Percentiles rank a stretch among this genome's conserved stretches.
phyloP scores from a whole-genome alignment of 2,329 filamentous ascomycete genomes.

The Lecanicillium sp. region DNA sequence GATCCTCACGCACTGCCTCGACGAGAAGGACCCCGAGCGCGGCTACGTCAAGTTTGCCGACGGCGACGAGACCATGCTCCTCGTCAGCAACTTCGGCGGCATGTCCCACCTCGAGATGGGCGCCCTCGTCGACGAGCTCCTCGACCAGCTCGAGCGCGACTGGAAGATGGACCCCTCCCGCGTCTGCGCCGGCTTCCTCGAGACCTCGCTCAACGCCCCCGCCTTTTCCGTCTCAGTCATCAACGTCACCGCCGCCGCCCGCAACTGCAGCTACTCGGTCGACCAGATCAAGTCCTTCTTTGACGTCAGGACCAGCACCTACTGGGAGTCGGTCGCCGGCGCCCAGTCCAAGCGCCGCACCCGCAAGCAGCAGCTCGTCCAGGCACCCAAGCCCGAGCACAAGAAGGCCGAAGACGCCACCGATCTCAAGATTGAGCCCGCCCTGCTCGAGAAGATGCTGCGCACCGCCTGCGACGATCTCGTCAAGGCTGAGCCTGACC shows the following conservation, averaged over 20 bases:
- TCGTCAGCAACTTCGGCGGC: slow-evolving; percentile 56
- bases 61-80: slow-evolving; percentile 44
- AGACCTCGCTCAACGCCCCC: slow-evolving; percentile 66
- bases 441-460: slow-evolving; percentile 48
- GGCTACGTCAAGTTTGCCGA: slow-evolving; percentile 43
- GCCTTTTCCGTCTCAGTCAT: slow-evolving; percentile 64
- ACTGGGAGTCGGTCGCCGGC: slow-evolving; percentile 48
- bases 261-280: slow-evolving; percentile 38
- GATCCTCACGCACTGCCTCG: slow-evolving; percentile 55
- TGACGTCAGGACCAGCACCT: slow-evolving; percentile 56
- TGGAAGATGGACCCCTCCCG: slow-evolving; percentile 48
- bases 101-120: slow-evolving; percentile 53
- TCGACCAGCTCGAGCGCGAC: slow-evolving; percentile 40
- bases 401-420: slow-evolving; percentile 32
- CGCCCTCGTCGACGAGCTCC: slow-evolving; percentile 47
- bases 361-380: slow-evolving; percentile 39
- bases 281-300: slow-evolving; percentile 56
- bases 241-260: slow-evolving; percentile 47
- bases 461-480: slow-evolving; percentile 46
- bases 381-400: slow-evolving; percentile 27
- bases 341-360: slow-evolving; percentile 32
- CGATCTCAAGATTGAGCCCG: slow-evolving; percentile 47
- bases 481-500: slow-evolving; percentile 53
- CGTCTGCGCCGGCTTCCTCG: slow-evolving; percentile 56
- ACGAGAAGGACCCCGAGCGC: slow-evolving; percentile 46